Base-by-base conservation (phyloP, 2,329 filamentous ascomycete genomes). In the Colletotrichum zoysiae region DNA sequence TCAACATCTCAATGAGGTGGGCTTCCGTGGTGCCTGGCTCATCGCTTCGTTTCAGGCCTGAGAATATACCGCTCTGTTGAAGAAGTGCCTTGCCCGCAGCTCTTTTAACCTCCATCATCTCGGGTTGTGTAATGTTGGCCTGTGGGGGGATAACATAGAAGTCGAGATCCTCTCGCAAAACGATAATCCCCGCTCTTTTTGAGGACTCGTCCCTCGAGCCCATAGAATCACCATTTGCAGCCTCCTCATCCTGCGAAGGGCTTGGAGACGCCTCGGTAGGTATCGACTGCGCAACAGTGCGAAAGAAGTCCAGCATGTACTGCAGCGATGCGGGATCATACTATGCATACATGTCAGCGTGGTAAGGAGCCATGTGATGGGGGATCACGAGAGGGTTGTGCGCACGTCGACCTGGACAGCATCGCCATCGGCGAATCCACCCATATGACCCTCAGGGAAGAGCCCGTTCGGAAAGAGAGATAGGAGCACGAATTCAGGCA, bases 291-390 rank as follows among this genome's bases (percentile, higher is more conserved):
- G 96, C 96, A 74, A 99, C 95, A 76, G 92, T 91, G 75, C 96
- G 93, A 86, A 99, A 99, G 84, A 99, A 99, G 78, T 98, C 95
- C 75, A 99, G 90, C 96, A 99, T 99, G 85, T 98, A 99, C 83
- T 98, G 95, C 67, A 99, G 89, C 59, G 95, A 98, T 65, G 92
- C 91, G 33, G 96, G 95, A 82, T 99, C 96, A 84, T 98, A 99
- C 96, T 99, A 84, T 40, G 75, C 71, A 53, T 63, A 46, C n/a
- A 14, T n/a, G 51, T 53, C 44, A 65, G 35, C 16, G 11, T 26
- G 42, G 5, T 5, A 14, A 40, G 18, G 35, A 35, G 16, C 48
- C 50, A 14, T 9, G 50, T 23, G 20, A 20, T 18, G 8, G 5
- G 46, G 42, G 67, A 33, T 44, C 6, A 8, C 33, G 18, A 42